These are phyloP conservation scores for Phylloporus sp. DNA, from an alignment of 768 basidiomycete species.

Conservation along the genomic window DNA sequence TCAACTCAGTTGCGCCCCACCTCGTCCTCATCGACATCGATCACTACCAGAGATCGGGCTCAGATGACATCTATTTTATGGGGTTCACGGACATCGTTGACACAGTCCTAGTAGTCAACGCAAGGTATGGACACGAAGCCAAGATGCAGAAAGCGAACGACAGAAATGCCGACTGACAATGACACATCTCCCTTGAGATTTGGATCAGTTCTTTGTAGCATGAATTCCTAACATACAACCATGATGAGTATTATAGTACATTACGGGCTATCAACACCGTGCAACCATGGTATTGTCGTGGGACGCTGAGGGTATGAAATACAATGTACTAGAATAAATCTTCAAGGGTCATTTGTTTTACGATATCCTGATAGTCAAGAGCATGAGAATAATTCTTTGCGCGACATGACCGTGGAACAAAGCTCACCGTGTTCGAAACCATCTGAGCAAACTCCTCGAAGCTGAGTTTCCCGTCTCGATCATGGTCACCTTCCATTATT, in stretches of 20 bases:
- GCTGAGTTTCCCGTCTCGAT: slow-evolving; percentile 94
- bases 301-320: slow-evolving; percentile 20
- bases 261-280: slow-evolving; percentile 7
- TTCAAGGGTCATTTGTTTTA: slow-evolving; percentile 98
- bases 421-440: slow-evolving; percentile 89
- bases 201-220: slow-evolving; percentile 4
- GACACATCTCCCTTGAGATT: slow-evolving; percentile 1
- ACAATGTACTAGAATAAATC: slow-evolving; percentile 64
- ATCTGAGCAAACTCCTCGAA: slow-evolving; percentile 97
- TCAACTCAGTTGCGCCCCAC: background rate
- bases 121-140: background rate
- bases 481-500: slow-evolving; percentile 99
- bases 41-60: too few relatives aligned
- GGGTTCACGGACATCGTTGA: too few relatives aligned
- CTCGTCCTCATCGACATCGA: background rate
- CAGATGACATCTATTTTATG: too few relatives aligned
- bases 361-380: slow-evolving; percentile 71
- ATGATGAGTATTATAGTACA: slow-evolving; percentile 23
- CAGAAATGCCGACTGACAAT: background rate
- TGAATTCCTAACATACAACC: slow-evolving; percentile 17
- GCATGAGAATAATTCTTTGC: slow-evolving; percentile 7
- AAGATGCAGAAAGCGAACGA: background rate
- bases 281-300: slow-evolving; percentile 19
- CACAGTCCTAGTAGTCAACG: background rate
- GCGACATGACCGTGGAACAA: background rate